phyloP scores from a whole-genome alignment of 305 asterid species.

The Caryopteris hybrid region DNA sequence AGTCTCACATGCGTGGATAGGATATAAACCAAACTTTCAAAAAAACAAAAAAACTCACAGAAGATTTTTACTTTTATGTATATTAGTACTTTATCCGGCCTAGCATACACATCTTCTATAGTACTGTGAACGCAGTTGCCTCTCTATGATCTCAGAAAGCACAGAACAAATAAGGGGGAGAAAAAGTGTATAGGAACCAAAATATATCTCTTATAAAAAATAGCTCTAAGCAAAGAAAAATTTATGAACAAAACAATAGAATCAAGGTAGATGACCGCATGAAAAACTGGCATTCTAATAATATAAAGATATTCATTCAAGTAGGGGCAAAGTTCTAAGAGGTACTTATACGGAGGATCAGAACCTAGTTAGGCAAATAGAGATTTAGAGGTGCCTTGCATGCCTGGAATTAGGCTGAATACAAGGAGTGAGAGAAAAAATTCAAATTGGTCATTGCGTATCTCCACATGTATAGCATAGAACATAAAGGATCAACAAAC shows the following conservation, averaged over 20 bases:
- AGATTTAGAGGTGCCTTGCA: background rate
- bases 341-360: slow-evolving; percentile 3
- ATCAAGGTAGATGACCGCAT: background rate
- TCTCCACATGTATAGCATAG: slow-evolving; percentile 8
- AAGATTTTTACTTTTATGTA: background rate
- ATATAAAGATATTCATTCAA: no score
- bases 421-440: background rate
- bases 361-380: slow-evolving; percentile 10
- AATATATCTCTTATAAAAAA: background rate
- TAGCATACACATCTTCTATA: slow-evolving; percentile 2
- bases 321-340: background rate
- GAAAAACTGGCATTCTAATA: no score
- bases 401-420: background rate
- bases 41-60: background rate
- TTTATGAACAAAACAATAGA: background rate
- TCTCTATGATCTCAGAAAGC: background rate
- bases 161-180: background rate
- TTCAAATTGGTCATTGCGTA: slow-evolving; percentile 6
- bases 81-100: background rate
- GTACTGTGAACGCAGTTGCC: slow-evolving; percentile 12
- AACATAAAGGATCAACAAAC: background rate
- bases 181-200: background rate
- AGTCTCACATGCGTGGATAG: background rate
- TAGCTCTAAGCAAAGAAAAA: background rate
- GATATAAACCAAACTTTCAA: background rate